Evolutionary conservation across 2,329 filamentous ascomycete genomes (phyloP).

Genomic region (Pyrenophora graminea): DNA sequence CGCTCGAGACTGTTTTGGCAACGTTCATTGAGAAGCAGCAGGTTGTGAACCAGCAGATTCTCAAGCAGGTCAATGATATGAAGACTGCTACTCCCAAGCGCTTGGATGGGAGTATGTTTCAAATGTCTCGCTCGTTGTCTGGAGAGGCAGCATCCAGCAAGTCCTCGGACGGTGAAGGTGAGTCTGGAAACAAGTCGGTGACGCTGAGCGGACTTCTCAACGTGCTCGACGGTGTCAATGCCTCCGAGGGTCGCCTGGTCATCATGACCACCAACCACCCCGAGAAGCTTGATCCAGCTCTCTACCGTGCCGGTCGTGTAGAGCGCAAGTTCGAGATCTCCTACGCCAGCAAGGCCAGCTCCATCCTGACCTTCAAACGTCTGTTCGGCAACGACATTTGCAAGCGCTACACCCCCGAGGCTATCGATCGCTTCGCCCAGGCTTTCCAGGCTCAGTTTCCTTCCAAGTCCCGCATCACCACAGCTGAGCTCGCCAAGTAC

Average conservation of each 20-base stretch:
- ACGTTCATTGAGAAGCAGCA: not conserved
- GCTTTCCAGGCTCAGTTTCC: slow-evolving; percentile 18
- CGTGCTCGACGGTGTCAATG: slow-evolving; percentile 77
- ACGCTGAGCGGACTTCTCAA: slow-evolving; percentile 76
- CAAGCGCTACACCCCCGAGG: not conserved
- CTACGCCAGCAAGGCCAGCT: slow-evolving; percentile 13
- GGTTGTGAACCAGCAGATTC: not conserved
- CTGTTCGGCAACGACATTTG: slow-evolving; percentile 6
- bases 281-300: slow-evolving; percentile 70
- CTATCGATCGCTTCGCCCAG: slow-evolving; percentile 13
- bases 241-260: slow-evolving; percentile 74
- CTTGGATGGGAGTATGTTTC: too few species aligned
- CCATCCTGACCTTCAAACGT: slow-evolving; percentile 10
- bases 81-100: not conserved
- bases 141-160: too few species aligned
- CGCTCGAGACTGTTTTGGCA: not conserved
- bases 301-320: slow-evolving; percentile 72
- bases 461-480: slow-evolving; percentile 5
- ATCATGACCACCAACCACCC: slow-evolving; percentile 81
- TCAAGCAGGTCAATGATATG: slow-evolving; percentile 1
- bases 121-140: too few species aligned
- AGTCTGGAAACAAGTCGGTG: slow-evolving; percentile 2
- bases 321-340: slow-evolving; percentile 76
- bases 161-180: too few species aligned
- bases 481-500: slow-evolving; percentile 17